Conservation (phyloP, 306 rosid species). For the Prunus salicina region DNA sequence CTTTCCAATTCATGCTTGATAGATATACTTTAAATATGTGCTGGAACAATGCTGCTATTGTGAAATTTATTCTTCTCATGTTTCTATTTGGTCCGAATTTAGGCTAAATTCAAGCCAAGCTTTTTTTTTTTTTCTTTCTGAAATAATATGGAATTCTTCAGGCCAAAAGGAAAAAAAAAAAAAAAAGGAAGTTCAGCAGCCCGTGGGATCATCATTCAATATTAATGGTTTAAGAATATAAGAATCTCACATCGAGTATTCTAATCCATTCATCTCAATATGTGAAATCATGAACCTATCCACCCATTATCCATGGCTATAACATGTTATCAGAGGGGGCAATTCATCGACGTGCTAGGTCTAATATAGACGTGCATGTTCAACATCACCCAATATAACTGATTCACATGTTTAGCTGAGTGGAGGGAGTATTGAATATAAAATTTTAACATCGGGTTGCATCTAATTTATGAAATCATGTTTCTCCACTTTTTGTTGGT, state of each 20-base stretch:
- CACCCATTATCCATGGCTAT: not conserved
- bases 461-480: not conserved
- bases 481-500: not conserved
- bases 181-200: not conserved
- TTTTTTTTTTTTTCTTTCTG: not conserved
- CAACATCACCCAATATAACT: not conserved
- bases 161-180: not conserved
- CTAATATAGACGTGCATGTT: not conserved
- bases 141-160: not conserved
- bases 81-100: constrained; percentile 1
- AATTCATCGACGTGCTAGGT: not conserved
- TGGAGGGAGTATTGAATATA: not conserved
- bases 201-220: not conserved
- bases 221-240: not conserved
- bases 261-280: not conserved
- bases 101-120: not conserved
- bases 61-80: not conserved
- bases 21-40: constrained; percentile 9
- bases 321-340: not conserved
- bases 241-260: not conserved
- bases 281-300: not conserved
- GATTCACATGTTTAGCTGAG: not conserved
- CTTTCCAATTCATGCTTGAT: constrained; percentile 22
- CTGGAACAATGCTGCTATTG: not conserved
- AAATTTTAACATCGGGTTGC: not conserved